These are phyloP conservation scores for Heterobasidion annosum DNA, from an alignment of 1,284 basidiomycete genomes.

Conservation along the genomic window DNA sequence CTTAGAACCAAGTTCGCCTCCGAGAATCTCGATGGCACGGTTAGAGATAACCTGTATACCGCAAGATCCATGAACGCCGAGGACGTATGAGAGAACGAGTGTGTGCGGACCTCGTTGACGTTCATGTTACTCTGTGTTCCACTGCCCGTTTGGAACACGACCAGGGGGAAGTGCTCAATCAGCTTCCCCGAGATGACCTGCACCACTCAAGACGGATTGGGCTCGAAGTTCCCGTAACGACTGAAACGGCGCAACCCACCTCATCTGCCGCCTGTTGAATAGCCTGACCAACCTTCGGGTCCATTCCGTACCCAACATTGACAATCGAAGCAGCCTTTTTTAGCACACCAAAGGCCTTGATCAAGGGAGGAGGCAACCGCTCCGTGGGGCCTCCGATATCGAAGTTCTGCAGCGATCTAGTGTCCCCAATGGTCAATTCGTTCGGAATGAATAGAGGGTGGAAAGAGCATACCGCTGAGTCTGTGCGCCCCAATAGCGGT, in stretches of 20 bases:
- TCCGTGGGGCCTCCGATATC: slow-evolving; percentile 95
- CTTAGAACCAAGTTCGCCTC: slow-evolving; percentile 93
- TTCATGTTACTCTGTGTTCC: slow-evolving; percentile 99
- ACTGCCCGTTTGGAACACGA: slow-evolving; percentile 99
- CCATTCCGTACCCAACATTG: slow-evolving; percentile 87
- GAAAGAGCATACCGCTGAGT: slow-evolving; percentile 71
- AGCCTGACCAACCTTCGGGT: slow-evolving; percentile 81
- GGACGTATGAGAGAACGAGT: neutral
- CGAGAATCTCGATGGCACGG: slow-evolving; percentile 95
- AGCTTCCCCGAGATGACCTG: slow-evolving; percentile 95
- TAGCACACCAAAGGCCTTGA: slow-evolving; percentile 96
- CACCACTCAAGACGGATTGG: neutral
- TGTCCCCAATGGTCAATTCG: neutral
- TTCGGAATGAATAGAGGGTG: neutral
- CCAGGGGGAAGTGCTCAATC: slow-evolving; percentile 93
- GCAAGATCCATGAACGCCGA: neutral
- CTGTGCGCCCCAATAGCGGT: slow-evolving; percentile 98
- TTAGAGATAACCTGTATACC: slow-evolving; percentile 85
- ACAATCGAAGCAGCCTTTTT: slow-evolving; percentile 97
- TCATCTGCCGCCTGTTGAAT: slow-evolving; percentile 96
- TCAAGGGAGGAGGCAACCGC: slow-evolving; percentile 88
- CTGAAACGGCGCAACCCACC: slow-evolving; percentile 29
- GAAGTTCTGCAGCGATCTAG: slow-evolving; percentile 92
- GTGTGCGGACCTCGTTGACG: slow-evolving; percentile 74
- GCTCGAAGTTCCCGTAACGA: neutral